Percentiles rank a stretch among this genome's conserved stretches.
Evolutionary conservation across 2,329 filamentous ascomycete genomes (phyloP).

Genomic region (Periconia sp.): DNA sequence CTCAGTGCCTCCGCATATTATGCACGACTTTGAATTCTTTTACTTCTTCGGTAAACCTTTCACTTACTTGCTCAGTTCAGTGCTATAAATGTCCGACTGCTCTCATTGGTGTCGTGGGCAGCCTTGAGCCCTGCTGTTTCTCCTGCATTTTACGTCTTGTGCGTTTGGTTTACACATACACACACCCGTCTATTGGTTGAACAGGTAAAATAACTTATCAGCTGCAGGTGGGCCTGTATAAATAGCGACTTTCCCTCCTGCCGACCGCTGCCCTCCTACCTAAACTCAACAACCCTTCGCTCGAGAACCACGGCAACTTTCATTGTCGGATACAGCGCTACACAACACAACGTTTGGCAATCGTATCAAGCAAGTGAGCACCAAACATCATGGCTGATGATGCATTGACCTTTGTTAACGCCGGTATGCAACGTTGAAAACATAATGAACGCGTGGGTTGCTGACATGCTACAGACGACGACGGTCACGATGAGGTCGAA

Average conservation of each 20-base stretch:
- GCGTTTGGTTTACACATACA: no score
- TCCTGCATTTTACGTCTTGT: no score
- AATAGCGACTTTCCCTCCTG: background rate
- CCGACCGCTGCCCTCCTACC: background rate
- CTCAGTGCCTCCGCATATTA: background rate
- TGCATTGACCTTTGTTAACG: background rate
- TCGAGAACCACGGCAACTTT: background rate
- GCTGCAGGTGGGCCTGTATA: background rate
- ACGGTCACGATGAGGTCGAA: slow-evolving; percentile 4
- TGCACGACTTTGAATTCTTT: background rate
- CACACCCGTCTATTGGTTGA: background rate
- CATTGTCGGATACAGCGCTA: background rate
- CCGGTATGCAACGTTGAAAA: background rate
- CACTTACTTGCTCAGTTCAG: no score
- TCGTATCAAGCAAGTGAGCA: background rate
- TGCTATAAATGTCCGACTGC: no score
- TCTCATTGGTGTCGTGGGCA: no score
- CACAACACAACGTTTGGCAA: background rate
- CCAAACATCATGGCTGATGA: background rate
- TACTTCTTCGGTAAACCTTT: no score
- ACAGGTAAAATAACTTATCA: background rate
- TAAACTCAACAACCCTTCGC: background rate
- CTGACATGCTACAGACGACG: slow-evolving; percentile 4
- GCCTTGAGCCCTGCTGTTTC: no score
- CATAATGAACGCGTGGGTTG: background rate